Base-by-base conservation (phyloP, 345 rosid species). In the Euphorbia lathyris region DNA sequence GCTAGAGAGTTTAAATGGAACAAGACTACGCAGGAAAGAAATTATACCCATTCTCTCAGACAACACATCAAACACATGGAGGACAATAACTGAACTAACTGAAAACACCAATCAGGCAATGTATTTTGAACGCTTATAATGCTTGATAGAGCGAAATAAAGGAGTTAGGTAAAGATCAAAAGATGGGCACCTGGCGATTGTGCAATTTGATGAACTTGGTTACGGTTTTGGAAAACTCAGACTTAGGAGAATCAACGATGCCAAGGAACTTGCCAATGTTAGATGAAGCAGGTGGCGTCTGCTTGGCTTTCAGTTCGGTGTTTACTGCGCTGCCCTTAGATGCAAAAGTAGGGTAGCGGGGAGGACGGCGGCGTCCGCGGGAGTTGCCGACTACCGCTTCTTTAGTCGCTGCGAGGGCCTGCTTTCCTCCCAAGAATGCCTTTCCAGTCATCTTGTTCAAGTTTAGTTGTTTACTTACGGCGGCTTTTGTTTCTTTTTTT, bases 101-200 rank as follows among this genome's bases (percentile, higher is more conserved):
- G 20, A n/a, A 23, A 2, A 60, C 22, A 51, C 40, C 20, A n/a
- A 59, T 32, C 63, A 14, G 20, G n/a, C 22, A 59, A 29, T 8
- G n/a, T n/a, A n/a, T n/a, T n/a, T n/a, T n/a, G n/a, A n/a, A n/a
- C n/a, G n/a, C n/a, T n/a, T n/a, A n/a, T n/a, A n/a, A n/a, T n/a
- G n/a, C n/a, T n/a, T 12, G 27, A 30, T 3, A 20, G 61, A 57
- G n/a, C 1, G 13, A 27, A 12, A 26, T 4, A 13, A 12, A 30
- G 30, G 23, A 8, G 43, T 5, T 26, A 12, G 4, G 26, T 0
- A 63, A 63, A 63, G 45, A 12, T 13, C 9, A 63, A 40, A 29
- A 58, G 62, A 25, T 22, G 36, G 51, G 68, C 0, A 65, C 68
- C 68, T 47, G 68, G 42, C 57, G 68, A 9, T 26, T 47, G 17